Evolutionary conservation across 2,329 filamentous ascomycete genomes (phyloP).

Genomic region (Macrophomina tecta): DNA sequence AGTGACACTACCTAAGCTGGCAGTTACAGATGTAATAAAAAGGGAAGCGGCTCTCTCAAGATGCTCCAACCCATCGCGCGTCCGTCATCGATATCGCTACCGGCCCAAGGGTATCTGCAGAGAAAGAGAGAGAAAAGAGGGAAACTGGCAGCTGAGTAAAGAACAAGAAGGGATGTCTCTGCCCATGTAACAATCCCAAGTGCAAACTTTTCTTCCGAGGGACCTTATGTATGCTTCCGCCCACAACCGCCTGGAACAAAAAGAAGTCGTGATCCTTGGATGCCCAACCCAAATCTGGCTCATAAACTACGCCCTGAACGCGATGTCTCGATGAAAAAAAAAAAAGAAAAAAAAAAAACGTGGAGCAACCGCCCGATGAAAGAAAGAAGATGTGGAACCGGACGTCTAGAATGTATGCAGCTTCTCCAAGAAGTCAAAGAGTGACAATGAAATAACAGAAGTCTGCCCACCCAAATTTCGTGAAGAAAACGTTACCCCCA

Average conservation of each 20-base stretch:
- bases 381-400: constrained; percentile 10
- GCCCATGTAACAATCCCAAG: constrained; percentile 13
- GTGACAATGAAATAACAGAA: constrained; percentile 22
- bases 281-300: constrained; percentile 6
- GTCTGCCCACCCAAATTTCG: constrained; percentile 14
- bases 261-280: constrained; percentile 22
- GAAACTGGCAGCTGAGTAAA: background rate
- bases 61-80: background rate
- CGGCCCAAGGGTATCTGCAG: constrained; percentile 1
- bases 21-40: constrained; percentile 5
- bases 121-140: constrained; percentile 19
- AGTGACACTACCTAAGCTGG: constrained; percentile 15
- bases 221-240: constrained; percentile 14
- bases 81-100: background rate
- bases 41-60: background rate
- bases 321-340: constrained; percentile 3
- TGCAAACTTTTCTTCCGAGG: constrained; percentile 1
- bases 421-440: constrained; percentile 21
- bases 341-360: background rate
- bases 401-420: constrained; percentile 7
- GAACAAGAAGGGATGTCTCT: background rate
- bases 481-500: constrained; percentile 23
- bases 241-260: constrained; percentile 6
- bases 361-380: constrained; percentile 13
- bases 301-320: constrained; percentile 11